These are phyloP conservation scores for Lachnellula suecica DNA, from an alignment of 2,329 filamentous ascomycete species.

Conservation along the genomic window DNA sequence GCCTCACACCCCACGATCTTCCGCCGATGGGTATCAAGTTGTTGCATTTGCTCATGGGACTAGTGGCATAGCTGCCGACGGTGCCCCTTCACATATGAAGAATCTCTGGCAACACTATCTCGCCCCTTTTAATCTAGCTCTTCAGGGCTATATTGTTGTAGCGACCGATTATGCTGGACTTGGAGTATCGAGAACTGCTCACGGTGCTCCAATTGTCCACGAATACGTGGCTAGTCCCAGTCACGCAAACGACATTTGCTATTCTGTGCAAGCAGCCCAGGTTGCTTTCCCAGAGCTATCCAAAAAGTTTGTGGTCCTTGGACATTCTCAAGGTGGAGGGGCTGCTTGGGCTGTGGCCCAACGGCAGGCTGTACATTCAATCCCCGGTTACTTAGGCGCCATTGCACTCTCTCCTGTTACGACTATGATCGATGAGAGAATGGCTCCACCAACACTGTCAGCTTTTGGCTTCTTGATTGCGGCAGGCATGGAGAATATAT, in stretches of 20 bases:
- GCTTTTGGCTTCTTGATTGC: background rate
- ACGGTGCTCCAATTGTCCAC: slow-evolving; percentile 38
- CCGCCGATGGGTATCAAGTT: background rate
- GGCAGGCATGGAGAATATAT: background rate
- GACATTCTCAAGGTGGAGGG: slow-evolving; percentile 47
- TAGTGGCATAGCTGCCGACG: slow-evolving; percentile 38
- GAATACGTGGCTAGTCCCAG: slow-evolving; percentile 39
- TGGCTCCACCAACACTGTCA: background rate
- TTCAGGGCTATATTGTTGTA: slow-evolving; percentile 44
- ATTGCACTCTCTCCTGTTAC: slow-evolving; percentile 8
- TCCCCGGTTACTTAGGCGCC: slow-evolving; percentile 12
- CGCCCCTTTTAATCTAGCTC: slow-evolving; percentile 39
- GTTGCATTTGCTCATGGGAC: slow-evolving; percentile 39
- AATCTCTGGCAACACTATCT: slow-evolving; percentile 41
- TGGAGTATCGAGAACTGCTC: slow-evolving; percentile 36
- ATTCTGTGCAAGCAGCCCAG: slow-evolving; percentile 42
- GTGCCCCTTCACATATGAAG: slow-evolving; percentile 41
- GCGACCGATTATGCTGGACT: slow-evolving; percentile 46
- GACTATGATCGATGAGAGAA: background rate
- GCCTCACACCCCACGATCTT: slow-evolving; percentile 1
- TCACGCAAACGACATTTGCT: slow-evolving; percentile 43
- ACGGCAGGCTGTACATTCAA: slow-evolving; percentile 1
- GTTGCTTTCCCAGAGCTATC: slow-evolving; percentile 39
- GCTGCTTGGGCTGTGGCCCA: slow-evolving; percentile 42
- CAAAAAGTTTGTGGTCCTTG: slow-evolving; percentile 42